These are phyloP conservation scores for Hanseniaspora hatyaiensis DNA, from an alignment of 805 yeast species.

Conservation along the genomic window DNA sequence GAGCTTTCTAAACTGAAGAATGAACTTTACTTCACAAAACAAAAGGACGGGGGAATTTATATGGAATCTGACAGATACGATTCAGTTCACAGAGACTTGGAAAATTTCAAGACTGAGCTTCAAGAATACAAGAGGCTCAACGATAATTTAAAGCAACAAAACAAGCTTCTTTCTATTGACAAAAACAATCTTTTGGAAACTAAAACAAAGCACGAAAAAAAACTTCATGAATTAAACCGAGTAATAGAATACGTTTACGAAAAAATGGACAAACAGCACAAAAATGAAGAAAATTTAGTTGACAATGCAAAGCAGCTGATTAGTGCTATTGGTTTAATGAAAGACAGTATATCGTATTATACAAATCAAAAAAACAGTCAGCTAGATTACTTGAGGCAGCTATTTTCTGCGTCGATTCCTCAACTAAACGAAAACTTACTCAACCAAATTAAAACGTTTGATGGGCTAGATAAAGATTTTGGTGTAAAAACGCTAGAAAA, in stretches of 20 bases:
- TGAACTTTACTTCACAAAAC: constrained; percentile 52
- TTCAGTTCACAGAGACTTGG: constrained; percentile 38
- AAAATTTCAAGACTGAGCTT: constrained; percentile 39
- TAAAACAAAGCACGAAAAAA: constrained; percentile 23
- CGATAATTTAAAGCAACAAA: constrained; percentile 33
- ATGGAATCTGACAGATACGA: constrained; percentile 51
- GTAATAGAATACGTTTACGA: constrained; percentile 23
- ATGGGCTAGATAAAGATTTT: background rate
- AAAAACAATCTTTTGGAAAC: constrained; percentile 25
- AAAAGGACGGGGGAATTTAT: constrained; percentile 49
- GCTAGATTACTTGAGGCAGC: background rate
- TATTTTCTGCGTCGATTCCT: constrained; percentile 5
- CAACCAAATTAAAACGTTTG: background rate
- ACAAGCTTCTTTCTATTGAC: constrained; percentile 26
- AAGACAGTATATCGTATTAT: constrained; percentile 20
- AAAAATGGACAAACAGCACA: constrained; percentile 24
- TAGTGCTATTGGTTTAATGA: constrained; percentile 20
- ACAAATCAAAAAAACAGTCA: constrained; percentile 21
- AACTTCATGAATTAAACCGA: constrained; percentile 23
- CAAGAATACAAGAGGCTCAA: constrained; percentile 36
- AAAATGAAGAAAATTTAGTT: constrained; percentile 24
- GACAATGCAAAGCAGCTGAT: constrained; percentile 21
- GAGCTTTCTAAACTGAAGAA: constrained; percentile 40
- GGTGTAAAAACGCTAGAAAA: background rate
- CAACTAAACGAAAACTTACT: constrained; percentile 4